These are phyloP conservation scores for Cladophialophora bantiana DNA, from an alignment of 2,329 filamentous ascomycete genomes.

Conservation along the genomic window DNA sequence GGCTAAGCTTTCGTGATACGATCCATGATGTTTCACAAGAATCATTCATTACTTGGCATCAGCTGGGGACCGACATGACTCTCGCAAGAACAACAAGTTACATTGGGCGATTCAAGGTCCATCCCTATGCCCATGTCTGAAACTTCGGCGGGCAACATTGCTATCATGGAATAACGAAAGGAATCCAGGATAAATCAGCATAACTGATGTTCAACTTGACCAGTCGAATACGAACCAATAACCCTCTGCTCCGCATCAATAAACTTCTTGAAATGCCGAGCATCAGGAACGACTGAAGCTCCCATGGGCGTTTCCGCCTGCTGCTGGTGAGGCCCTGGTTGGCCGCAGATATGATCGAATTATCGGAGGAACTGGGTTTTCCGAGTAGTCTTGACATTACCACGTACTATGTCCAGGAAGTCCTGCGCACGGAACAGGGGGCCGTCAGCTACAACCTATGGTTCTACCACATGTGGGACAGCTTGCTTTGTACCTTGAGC, in stretches of 20 bases:
- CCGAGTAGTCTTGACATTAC: not conserved
- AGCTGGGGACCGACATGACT: not conserved
- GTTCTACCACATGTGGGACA: not conserved
- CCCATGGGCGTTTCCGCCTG: not conserved
- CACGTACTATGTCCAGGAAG: not conserved
- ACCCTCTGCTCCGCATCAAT: not conserved
- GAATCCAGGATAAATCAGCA: not conserved
- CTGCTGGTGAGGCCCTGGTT: not conserved
- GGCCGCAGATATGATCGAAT: not conserved
- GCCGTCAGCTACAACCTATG: not conserved
- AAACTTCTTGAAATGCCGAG: not conserved
- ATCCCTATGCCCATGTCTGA: not conserved
- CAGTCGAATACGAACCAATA: not conserved
- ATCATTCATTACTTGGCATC: not conserved
- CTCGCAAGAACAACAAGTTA: not conserved
- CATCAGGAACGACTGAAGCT: not conserved
- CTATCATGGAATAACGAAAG: not conserved
- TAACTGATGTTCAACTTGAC: not conserved
- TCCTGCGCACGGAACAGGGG: not conserved
- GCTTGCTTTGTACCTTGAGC: not conserved
- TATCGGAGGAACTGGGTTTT: not conserved
- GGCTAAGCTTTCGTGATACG: not conserved
- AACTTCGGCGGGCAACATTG: not conserved
- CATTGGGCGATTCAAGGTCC: not conserved
- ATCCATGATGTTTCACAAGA: not conserved